Evolutionary conservation across 345 rosid genomes (phyloP).

Genomic region (Mercurialis annua): DNA sequence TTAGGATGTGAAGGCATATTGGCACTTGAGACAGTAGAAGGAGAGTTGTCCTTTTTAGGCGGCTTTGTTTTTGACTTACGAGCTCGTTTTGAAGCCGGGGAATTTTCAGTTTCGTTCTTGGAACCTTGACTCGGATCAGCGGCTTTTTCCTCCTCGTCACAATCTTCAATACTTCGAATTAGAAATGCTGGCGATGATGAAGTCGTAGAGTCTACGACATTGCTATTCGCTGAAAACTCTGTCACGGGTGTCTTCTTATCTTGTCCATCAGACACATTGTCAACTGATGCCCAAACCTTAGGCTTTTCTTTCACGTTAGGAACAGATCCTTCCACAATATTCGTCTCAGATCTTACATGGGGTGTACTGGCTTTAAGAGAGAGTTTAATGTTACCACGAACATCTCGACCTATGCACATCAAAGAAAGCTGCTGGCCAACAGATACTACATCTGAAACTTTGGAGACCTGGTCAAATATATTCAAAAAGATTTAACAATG

Average conservation of each 20-base stretch:
- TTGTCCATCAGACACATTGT: conserved; percentile 34
- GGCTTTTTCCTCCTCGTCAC: conserved; percentile 72
- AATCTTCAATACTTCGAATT: conserved; percentile 80
- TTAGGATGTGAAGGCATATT: conserved; percentile 8
- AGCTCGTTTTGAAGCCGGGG: conserved; percentile 19
- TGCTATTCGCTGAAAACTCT: conserved; percentile 19
- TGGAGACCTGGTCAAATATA: conserved; percentile 57
- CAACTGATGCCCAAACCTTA: conserved; percentile 42
- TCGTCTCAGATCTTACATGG: conserved; percentile 25
- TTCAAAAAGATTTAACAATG: not conserved
- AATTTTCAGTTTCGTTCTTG: conserved; percentile 31
- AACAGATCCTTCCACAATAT: conserved; percentile 31
- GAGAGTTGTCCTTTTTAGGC: conserved; percentile 15
- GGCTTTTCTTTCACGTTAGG: conserved; percentile 36
- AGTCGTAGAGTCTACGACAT: conserved; percentile 20
- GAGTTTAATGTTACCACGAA: conserved; percentile 89
- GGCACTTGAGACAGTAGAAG: conserved; percentile 22
- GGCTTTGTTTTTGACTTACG: conserved; percentile 20
- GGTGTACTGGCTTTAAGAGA: conserved; percentile 68
- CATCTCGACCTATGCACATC: conserved; percentile 91
- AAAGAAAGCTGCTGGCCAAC: conserved; percentile 72
- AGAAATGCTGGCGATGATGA: conserved; percentile 53
- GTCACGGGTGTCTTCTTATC: conserved; percentile 35
- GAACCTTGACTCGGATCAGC: conserved; percentile 31
- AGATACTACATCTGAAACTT: conserved; percentile 70